Base-by-base conservation (phyloP, 1,284 basidiomycete genomes). In the Ganoderma resinaceum region DNA sequence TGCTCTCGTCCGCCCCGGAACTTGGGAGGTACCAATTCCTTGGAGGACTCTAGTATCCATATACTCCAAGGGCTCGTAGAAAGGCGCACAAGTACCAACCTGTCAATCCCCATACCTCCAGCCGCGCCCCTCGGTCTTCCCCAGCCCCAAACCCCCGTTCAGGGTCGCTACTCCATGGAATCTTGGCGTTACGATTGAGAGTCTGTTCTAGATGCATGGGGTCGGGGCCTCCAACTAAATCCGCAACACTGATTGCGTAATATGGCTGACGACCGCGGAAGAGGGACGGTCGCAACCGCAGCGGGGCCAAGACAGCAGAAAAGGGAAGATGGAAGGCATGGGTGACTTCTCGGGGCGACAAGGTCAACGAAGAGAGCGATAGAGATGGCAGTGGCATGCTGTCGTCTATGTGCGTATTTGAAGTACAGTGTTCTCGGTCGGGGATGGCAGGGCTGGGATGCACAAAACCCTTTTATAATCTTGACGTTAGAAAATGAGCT, bases 21-120 rank as follows among this genome's bases (percentile, higher is more conserved):
- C n/a, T n/a, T n/a, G n/a, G n/a, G n/a, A n/a, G n/a, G n/a, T n/a
- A n/a, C n/a, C n/a, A n/a, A n/a, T 20, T 31, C 14, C 29, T 55
- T 23, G 7, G 18, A 12, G 16, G 12, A 33, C 11, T 29, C 33
- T 53, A 42, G 26, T 40, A 67, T 11, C 69, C 67, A 76, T 85
- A 86, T 66, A 87, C 77, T 61, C 81, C 79, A 69, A 91, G 73
- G 43, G 76, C 80, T 68, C 82, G 83, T 85, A 91, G 85, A 69
- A 94, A 79, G 58, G 87, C 73, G 60, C 84, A 87, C 61, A 93
- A 81, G 80, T 93, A 94, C 92, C 92, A 94, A 37, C 92, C 93
- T 35, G 93, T 93, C 74, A 95, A 80, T 0, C 93, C 93, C 92
- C 93, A 95, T 26, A 94, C 86, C 75, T 94, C 91, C 16, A 93